Evolutionary conservation across 768 basidiomycete genomes (phyloP), one percentile per base, ranked within the genome.

Genomic region (Gloeostereum incarnatum): DNA sequence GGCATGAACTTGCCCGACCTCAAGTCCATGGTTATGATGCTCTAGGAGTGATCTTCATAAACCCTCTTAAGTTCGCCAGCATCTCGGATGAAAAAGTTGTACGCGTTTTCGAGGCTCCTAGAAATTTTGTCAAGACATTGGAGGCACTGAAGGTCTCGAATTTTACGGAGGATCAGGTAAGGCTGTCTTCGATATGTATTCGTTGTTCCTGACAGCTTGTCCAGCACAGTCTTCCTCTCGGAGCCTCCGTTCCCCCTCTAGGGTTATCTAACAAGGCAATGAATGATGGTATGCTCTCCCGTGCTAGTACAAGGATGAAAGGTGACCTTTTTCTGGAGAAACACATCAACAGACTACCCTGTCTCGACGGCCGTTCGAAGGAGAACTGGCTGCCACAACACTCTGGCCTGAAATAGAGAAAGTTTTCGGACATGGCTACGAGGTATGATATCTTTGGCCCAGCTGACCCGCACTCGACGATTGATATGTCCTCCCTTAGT

Each of bases 331-430:
- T 11, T 36, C 19, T 21, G n/a, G 8, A 9, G 6, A n/a, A 31
- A 16, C 19, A n/a, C 31, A 14, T 16, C 5, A 9, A 16, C 30
- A 39, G 25, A 14, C 16, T 4, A 17, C 21, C 3, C n/a, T n/a
- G 20, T 10, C 50, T 18, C 55, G 69, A 36, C 62, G 71, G n/a
- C 82, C 96, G 0, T 88, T 90, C 40, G 96, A 98, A 53, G 89
- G 87, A 8, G 92, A 97, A 56, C 69, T 98, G 0, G 81, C 89
- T 0, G 72, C 78, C 0, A 72, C 75, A 11, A 98, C 94, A 0
- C 67, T 98, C 1, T 99, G 96, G 96, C 96, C 94, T 0, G 96
- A 99, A 61, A 65, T 78, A 1, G 96, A 98, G 50, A 99, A 99
- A 56, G 68, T 99, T 1, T 99, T 96, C 55, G 96, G 94, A 4